Percentiles rank a stretch among this genome's conserved stretches.
phyloP scores from a whole-genome alignment of 257 asterid genomes.

The Nicotiana undulata region DNA sequence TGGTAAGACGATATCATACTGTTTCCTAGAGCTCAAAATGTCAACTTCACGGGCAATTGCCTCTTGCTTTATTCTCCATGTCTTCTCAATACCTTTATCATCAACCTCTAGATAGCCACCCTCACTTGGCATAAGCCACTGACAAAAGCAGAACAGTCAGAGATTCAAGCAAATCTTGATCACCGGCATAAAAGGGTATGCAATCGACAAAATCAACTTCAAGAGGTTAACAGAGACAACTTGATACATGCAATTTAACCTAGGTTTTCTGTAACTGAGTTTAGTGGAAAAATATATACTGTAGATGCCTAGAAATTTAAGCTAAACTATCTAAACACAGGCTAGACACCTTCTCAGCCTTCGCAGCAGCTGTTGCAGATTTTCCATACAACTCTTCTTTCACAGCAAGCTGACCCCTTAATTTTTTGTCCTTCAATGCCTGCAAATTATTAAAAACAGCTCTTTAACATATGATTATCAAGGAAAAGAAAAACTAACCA shows the following conservation, averaged over 20 bases:
- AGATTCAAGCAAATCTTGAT: background rate
- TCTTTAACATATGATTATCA: background rate
- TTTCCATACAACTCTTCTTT: conserved; percentile 66
- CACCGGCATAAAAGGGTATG: background rate
- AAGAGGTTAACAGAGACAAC: background rate
- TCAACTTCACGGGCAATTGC: conserved; percentile 69
- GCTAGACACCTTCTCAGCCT: conserved; percentile 68
- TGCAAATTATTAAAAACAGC: conserved; percentile 8
- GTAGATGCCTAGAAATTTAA: background rate
- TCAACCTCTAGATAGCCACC: conserved; percentile 75
- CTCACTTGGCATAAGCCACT: conserved; percentile 92
- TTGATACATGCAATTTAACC: background rate
- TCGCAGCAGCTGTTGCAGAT: conserved; percentile 80
- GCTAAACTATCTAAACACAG: background rate
- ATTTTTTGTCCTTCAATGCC: conserved; percentile 69
- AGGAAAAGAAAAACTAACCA: background rate
- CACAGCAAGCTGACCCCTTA: conserved; percentile 75
- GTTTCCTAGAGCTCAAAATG: conserved; percentile 61
- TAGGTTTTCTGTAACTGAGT: background rate
- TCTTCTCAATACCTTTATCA: conserved; percentile 61
- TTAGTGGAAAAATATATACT: no score
- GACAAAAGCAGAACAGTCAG: conserved; percentile 10
- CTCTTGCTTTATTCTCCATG: conserved; percentile 81
- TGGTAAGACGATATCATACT: conserved; percentile 85
- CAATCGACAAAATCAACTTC: background rate